These are phyloP conservation scores for Fusarium solani-melongenae DNA, from an alignment of 2,329 filamentous ascomycete genomes.

Conservation along the genomic window DNA sequence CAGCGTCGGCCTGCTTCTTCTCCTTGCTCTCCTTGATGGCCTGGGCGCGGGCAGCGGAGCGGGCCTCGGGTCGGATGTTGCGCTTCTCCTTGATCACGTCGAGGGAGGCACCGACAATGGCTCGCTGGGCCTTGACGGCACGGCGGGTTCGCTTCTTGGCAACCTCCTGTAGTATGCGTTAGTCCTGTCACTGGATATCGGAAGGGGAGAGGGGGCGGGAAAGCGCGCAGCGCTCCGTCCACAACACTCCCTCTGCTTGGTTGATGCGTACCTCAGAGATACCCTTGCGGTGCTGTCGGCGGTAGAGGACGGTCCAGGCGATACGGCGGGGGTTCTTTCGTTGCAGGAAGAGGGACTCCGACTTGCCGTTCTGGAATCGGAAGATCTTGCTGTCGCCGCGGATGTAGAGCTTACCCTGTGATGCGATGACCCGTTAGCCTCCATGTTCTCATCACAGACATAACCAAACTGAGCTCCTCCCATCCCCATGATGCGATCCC, in stretches of 20 bases:
- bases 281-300: constrained; percentile 99
- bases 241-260: background rate
- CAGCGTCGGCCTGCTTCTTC: constrained; percentile 90
- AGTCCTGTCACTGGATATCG: constrained; percentile 46
- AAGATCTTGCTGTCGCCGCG: constrained; percentile 99
- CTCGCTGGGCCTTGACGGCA: constrained; percentile 98
- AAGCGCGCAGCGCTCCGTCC: background rate
- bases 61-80: constrained; percentile 92
- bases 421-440: constrained; percentile 45
- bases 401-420: constrained; percentile 98
- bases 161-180: constrained; percentile 80
- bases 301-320: constrained; percentile 97
- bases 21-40: constrained; percentile 99
- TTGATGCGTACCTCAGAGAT: constrained; percentile 91
- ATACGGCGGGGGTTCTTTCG: constrained; percentile 99
- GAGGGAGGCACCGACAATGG: constrained; percentile 98
- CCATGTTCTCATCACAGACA: constrained; percentile 23
- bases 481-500: constrained; percentile 24
- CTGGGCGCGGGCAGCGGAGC: constrained; percentile 85
- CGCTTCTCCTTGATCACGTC: constrained; percentile 99
- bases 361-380: constrained; percentile 99
- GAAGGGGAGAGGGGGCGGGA: background rate
- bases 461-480: constrained; percentile 11
- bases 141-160: constrained; percentile 99
- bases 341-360: constrained; percentile 99